These are phyloP conservation scores for Copromyces sp. DNA, from an alignment of 495 filamentous ascomycete genomes.

Conservation along the genomic window DNA sequence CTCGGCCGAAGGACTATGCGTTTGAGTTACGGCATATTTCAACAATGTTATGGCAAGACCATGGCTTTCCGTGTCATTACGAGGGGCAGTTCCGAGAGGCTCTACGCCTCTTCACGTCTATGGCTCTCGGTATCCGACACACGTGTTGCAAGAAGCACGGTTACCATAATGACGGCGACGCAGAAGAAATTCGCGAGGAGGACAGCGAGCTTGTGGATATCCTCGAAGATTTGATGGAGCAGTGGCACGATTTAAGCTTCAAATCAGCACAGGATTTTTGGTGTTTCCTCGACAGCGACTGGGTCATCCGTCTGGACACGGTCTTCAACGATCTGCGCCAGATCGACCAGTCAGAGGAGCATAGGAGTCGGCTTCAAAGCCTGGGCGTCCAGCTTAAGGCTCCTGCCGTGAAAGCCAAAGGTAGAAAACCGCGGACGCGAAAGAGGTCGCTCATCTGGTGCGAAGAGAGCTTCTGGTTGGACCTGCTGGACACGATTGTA, in stretches of 20 bases:
- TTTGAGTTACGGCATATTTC: fast-evolving
- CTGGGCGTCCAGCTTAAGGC: background rate
- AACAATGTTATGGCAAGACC: background rate
- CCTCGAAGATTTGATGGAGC: background rate
- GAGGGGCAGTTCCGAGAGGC: background rate
- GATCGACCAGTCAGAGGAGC: background rate
- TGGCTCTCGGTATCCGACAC: background rate
- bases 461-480: background rate
- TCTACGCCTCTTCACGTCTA: background rate
- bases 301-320: background rate
- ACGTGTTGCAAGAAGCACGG: background rate
- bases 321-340: background rate
- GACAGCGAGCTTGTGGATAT: background rate
- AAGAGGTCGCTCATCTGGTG: background rate
- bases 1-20: background rate
- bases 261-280: background rate
- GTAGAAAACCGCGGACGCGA: background rate
- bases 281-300: background rate
- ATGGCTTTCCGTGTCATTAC: background rate
- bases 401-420: background rate
- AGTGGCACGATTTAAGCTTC: background rate
- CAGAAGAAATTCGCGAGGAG: background rate
- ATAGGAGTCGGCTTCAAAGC: background rate
- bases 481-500: background rate
- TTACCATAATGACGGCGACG: background rate